Base-by-base conservation (phyloP, 306 rosid species). In the Gleditsia sinensis region DNA sequence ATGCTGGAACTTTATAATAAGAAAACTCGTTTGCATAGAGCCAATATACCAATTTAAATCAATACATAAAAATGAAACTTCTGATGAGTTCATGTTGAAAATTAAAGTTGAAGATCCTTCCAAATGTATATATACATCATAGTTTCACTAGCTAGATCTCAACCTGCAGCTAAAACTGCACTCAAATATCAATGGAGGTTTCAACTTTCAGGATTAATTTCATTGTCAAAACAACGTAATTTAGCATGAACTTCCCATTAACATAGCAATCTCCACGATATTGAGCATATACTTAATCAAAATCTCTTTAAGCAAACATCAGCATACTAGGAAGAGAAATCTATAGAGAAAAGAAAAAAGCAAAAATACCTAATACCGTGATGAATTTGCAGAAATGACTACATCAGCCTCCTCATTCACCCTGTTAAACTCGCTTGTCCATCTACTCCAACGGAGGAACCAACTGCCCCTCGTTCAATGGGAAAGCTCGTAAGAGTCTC, bases 401-500 rank as follows among this genome's bases (percentile, higher is more conserved):
- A 72, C 59, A 4, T 21, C 68, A 20, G 25, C 71, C 30, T 63
- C 83, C 62, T 68, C 80, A 50, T 25, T 68, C 64, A 23, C 56
- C 39, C 32, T 20, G 51, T 32, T 40, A 20, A 39, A 19, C 36
- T 57, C 40, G 71, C 20, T 9, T 50, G 39, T 30, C 50, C 72
- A 80, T 39, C 56, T n/a, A 49, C 76, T 51, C 17, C 36, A 10
- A 67, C 65, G 72, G 20, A n/a, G n/a, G n/a, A n/a, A n/a, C n/a
- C n/a, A n/a, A n/a, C 37, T 59, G 51, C 17, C 58, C 72, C 80
- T 19, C 30, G 58, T 16, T 37, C 84, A n/a, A 55, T 13, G 0
- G 76, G 66, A 40, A 61, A 61, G 54, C 79, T 67, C 9, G 79
- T 57, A 46, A 66, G 57, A 1, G 59, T 66, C 48, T 78, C 83